Evolutionary conservation across 805 yeast species (phyloP), one percentile per base, ranked within the genome.

Genomic region (Pichia pseudocactophila): DNA sequence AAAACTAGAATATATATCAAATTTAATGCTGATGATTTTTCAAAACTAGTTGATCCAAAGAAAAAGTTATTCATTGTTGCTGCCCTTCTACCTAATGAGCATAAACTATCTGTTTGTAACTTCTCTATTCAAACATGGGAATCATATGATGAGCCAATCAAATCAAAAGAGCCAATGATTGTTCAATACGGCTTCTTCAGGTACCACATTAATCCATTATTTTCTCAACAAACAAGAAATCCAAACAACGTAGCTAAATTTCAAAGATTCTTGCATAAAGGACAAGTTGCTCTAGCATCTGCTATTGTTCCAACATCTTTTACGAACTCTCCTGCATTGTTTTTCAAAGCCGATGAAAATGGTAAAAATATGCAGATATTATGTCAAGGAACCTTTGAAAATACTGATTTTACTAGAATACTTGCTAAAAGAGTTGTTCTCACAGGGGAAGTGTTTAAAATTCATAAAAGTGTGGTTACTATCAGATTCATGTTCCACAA

Each of bases 401-500:
- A 86, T 58, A 75, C 89, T 35, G 96, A 92, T 63, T 85, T 82
- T 56, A 73, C 81, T 12, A 76, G 97, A 62, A 73, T 90, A 20
- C 58, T 89, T 42, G 95, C 94, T 27, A 88, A 90, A 72, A 76
- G 97, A 59, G 80, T 82, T 4, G 78, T 92, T 6, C 66, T 92
- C 42, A 92, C 97, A 0, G 98, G 98, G 44, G 88, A 87, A 52
- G 95, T 97, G 35, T 80, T 88, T 64, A 92, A 89, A 70, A 89
- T 92, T 54, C 97, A 94, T 70, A 90, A 86, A 67, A 77, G 73
- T 46, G 84, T 89, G 33, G 86, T 92, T 49, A 92, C 98, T 2
- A 74, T 92, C 45, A 80, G 97, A 52, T 92, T 88, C 74, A 92
- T 92, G 99, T 92, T 92, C 71, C 90, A 90, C 79, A 86, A 81